Percentiles rank a stretch among this genome's conserved stretches.
phyloP scores from a whole-genome alignment of 129 eudicot genomes.

The Artemisia tridentata region DNA sequence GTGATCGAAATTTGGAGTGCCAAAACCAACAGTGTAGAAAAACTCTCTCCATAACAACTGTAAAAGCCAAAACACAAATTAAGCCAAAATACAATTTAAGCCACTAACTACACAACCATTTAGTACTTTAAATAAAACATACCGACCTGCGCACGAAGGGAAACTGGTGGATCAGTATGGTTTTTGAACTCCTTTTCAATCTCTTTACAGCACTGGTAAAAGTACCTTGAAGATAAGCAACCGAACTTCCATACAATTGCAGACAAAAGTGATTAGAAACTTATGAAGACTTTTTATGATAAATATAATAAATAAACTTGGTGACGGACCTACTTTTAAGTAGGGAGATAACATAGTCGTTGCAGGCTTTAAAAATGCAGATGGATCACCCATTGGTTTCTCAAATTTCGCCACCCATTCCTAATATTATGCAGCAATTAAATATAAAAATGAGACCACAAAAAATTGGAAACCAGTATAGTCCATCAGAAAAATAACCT shows the following conservation, averaged over 20 bases:
- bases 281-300: background rate
- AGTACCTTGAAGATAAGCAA: conserved; percentile 80
- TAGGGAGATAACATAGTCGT: conserved; percentile 83
- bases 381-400: conserved; percentile 90
- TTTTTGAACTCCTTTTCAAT: conserved; percentile 51
- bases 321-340: conserved; percentile 60
- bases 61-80: conserved; percentile 28
- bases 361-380: conserved; percentile 74
- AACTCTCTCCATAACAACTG: conserved; percentile 89
- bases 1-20: conserved; percentile 78
- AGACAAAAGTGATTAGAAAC: conserved; percentile 32
- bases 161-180: conserved; percentile 89
- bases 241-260: conserved; percentile 67
- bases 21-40: conserved; percentile 78
- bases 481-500: conserved; percentile 37
- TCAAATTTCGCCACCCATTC: conserved; percentile 94
- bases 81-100: conserved; percentile 27
- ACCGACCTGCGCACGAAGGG: conserved; percentile 84
- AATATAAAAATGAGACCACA: background rate
- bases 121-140: background rate
- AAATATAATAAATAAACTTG: conserved; percentile 7
- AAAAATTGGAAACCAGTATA: background rate
- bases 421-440: conserved; percentile 37
- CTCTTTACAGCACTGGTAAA: conserved; percentile 70
- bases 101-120: conserved; percentile 5